Evolutionary conservation across 2,329 filamentous ascomycete species (phyloP).

Genomic region (Hansfordia pulvinata): DNA sequence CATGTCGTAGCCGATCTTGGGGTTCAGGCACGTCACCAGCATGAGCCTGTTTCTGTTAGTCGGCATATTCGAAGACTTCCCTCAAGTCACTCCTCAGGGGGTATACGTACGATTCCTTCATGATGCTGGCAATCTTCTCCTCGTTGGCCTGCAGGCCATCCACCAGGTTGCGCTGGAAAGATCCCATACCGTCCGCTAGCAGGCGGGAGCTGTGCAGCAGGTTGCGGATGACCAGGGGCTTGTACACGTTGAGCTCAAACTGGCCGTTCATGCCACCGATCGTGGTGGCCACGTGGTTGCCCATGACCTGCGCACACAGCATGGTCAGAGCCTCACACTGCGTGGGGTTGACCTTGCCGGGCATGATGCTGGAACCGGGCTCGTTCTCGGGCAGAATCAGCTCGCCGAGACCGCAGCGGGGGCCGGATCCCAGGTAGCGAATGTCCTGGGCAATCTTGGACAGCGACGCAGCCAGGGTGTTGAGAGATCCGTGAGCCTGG

Average conservation of each 20-base stretch:
- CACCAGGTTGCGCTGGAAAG: conserved; percentile 89
- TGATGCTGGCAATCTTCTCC: conserved; percentile 74
- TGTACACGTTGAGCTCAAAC: conserved; percentile 98
- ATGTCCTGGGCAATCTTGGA: conserved; percentile 99
- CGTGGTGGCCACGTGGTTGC: conserved; percentile 86
- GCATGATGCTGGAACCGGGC: conserved; percentile 96
- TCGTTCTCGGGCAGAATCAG: conserved; percentile 93
- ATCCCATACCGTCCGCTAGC: conserved; percentile 82
- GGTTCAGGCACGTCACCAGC: conserved; percentile 96
- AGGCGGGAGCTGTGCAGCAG: conserved; percentile 84
- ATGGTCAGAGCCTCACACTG: conserved; percentile 97
- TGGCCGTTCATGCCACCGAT: conserved; percentile 95
- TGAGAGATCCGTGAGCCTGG: conserved; percentile 84
- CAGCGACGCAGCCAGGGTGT: conserved; percentile 81
- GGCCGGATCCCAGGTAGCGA: conserved; percentile 89
- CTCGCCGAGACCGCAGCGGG: conserved; percentile 90
- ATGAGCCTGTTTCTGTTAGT: conserved; percentile 54
- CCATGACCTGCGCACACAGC: conserved; percentile 95
- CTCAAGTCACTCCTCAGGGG: background rate
- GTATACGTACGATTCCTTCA: conserved; percentile 75
- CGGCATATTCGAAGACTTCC: background rate
- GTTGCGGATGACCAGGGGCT: conserved; percentile 92
- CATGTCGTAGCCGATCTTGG: conserved; percentile 96
- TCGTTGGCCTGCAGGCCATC: conserved; percentile 84
- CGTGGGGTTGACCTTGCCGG: conserved; percentile 97